A percentile compares a stretch with the other conserved stretches of the same genome.
Evolutionary conservation across 768 basidiomycete genomes (phyloP).

Genomic region (Pleurotus ostreatus): DNA sequence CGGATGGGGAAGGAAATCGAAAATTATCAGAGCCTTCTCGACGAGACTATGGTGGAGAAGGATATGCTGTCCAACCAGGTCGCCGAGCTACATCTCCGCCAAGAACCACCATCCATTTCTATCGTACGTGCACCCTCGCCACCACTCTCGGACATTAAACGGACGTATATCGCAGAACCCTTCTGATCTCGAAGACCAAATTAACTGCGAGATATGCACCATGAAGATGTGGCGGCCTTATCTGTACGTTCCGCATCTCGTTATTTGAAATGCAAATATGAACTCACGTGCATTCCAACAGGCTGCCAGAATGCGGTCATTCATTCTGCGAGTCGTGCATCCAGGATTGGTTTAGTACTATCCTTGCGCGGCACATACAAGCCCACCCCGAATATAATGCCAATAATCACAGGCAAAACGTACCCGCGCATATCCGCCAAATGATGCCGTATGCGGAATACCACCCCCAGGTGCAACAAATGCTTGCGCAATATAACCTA

Average conservation of each 20-base stretch:
- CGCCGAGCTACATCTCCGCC: slow-evolving; percentile 21
- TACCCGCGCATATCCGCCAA: slow-evolving; percentile 11
- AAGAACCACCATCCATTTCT: slow-evolving; percentile 12
- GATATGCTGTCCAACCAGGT: slow-evolving; percentile 20
- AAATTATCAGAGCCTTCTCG: slow-evolving; percentile 6
- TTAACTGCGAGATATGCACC: slow-evolving; percentile 65
- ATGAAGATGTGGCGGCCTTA: slow-evolving; percentile 63
- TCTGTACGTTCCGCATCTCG: slow-evolving; percentile 37
- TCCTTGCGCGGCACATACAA: slow-evolving; percentile 43
- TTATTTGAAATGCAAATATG: too few relatives aligned
- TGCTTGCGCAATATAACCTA: slow-evolving; percentile 21
- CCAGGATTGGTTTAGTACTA: slow-evolving; percentile 48
- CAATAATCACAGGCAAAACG: slow-evolving; percentile 20
- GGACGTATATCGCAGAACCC: slow-evolving; percentile 26
- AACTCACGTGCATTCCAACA: slow-evolving; percentile 17
- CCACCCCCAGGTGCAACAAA: slow-evolving; percentile 23
- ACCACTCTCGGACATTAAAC: not conserved
- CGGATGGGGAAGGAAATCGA: slow-evolving; percentile 15
- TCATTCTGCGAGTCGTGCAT: slow-evolving; percentile 64
- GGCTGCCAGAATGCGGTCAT: slow-evolving; percentile 66
- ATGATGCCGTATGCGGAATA: slow-evolving; percentile 14
- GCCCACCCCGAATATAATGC: slow-evolving; percentile 41
- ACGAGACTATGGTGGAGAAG: not conserved
- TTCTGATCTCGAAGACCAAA: slow-evolving; percentile 45
- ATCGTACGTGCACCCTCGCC: not conserved